Base-by-base conservation (phyloP, 805 yeast genomes). In the Huiozyma naganishii region DNA sequence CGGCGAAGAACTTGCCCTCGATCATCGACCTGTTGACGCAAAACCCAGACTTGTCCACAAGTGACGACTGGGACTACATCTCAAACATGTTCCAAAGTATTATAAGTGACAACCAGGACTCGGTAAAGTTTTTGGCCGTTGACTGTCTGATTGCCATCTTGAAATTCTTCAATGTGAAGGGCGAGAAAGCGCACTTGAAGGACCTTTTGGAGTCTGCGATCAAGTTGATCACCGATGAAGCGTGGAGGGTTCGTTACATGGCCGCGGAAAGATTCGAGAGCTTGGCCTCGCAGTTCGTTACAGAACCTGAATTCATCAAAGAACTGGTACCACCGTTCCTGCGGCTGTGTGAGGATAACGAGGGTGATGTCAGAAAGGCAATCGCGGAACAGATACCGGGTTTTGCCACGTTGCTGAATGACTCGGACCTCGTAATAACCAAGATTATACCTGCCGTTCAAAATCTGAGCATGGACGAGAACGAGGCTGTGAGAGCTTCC, bases 181-280 rank as follows among this genome's bases (percentile, higher is more conserved):
- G 73, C 44, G 86, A 81, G 52, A 61, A 57, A 17, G 65, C 79
- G 13, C 84, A 80, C 61, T 73, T 77, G 52, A 71, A 74, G 40
- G 83, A 80, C 51, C 69, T 83, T 45, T 70, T 83, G 48, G 69
- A 72, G 41, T 75, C 80, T 50, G 73, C 95, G 2, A 72, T 82
- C 50, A 77, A 77, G 50, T 72, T 92, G 52, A 80, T 86, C 46
- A 76, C 73, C 50, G 98, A 92, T 67, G 87, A 85, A 65, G 83
- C 95, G 58, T 92, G 99, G 99, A 80, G 98, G 65, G 97, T 92
- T 45, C 80, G 98, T 58, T 92, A 90, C 66, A 88, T 92, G 80
- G 95, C 95, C 32, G 95, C 97, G n/a, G 97, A 90, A 61, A 75
- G 88, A 55, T 89, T 88, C 58, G 85, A 80, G 53, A 69, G 71